Percentiles rank a stretch among this genome's conserved stretches.
These are phyloP conservation scores for Grammothele lineata DNA, from an alignment of 768 basidiomycete genomes.

Conservation along the genomic window DNA sequence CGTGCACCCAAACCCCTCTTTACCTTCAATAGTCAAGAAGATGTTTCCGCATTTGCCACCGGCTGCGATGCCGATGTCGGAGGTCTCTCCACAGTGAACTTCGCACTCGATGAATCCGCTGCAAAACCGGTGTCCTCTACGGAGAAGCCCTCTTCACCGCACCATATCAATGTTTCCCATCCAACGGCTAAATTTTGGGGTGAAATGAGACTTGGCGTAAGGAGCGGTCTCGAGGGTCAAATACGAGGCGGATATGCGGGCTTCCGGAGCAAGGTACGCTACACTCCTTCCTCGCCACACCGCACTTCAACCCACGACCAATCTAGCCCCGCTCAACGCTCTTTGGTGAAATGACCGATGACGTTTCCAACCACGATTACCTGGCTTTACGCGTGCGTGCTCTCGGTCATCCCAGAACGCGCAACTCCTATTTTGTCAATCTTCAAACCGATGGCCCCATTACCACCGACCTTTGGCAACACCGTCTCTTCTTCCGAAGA, in stretches of 20 bases:
- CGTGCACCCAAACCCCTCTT: conserved; percentile 63
- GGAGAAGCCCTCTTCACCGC: conserved; percentile 23
- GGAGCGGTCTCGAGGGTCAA: conserved; percentile 58
- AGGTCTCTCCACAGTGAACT: conserved; percentile 70
- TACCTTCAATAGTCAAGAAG: conserved; percentile 54
- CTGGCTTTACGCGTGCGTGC: conserved; percentile 77
- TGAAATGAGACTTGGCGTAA: conserved; percentile 67
- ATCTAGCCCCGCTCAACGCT: conserved; percentile 68
- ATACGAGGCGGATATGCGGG: conserved; percentile 88
- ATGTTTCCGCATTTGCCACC: conserved; percentile 60
- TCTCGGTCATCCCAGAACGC: conserved; percentile 70
- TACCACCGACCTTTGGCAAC: conserved; percentile 90
- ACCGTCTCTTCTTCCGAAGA: conserved; percentile 76
- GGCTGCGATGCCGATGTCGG: conserved; percentile 92
- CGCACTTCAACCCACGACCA: background rate
- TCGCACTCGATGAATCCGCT: conserved; percentile 61
- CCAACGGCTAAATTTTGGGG: conserved; percentile 76
- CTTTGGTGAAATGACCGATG: conserved; percentile 83
- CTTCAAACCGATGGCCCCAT: conserved; percentile 84
- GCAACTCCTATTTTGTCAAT: conserved; percentile 89
- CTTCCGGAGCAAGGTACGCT: conserved; percentile 76
- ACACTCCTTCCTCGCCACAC: background rate
- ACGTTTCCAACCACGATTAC: conserved; percentile 78
- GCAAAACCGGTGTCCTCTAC: conserved; percentile 17
- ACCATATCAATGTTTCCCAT: conserved; percentile 32